Evolutionary conservation across 2,329 filamentous ascomycete species (phyloP), one percentile per base, ranked within the genome.

Genomic region (Ophiosphaerella herpotricha): DNA sequence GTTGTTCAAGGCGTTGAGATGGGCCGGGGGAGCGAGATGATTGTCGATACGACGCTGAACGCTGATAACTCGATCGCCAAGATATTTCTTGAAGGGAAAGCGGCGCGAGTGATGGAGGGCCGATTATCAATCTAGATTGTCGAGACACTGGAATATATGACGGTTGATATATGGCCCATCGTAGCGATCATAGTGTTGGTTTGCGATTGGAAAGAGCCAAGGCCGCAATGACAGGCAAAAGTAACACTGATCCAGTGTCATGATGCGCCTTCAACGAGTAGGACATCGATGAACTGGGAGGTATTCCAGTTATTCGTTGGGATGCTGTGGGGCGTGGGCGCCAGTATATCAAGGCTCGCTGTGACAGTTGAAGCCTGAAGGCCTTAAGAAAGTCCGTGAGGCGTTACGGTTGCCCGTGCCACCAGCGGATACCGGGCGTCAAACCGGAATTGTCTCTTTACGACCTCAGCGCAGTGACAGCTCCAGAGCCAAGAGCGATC

Each of bases 1-100:
- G 75, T 81, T 46, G 70, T 72, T 48, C 79, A 83, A 64, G 79
- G 79, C 9, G 74, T 79, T 12, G 80, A 81, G 67, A 81, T 81
- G 75, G 79, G 77, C 23, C 72, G 79, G 57, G 67, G 64, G 60
- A 81, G 79, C 61, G 75, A 79, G 18, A 78, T 81, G 58, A 72
- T 73, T 37, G 72, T 82, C 24, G 72, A 74, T 33, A 74, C 82
- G 39, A 69, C 68, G 45, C 57, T 80, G 64, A 66, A 70, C 44
- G 58, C 71, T 43, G 55, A 60, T 18, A 58, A 67, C n/a, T 60
- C 64, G 4, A 68, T 80, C 16, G 68, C 75, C 50, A 69, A 63
- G 34, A 60, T 80, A n/a, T 69, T 71, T 49, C 68, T 81, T 40
- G 72, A 70, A 52, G 77, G 77, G 26, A 70, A 61, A 46, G 74